Conservation (phyloP, 176 grass and related monocot species). For the Leersia perrieri region DNA sequence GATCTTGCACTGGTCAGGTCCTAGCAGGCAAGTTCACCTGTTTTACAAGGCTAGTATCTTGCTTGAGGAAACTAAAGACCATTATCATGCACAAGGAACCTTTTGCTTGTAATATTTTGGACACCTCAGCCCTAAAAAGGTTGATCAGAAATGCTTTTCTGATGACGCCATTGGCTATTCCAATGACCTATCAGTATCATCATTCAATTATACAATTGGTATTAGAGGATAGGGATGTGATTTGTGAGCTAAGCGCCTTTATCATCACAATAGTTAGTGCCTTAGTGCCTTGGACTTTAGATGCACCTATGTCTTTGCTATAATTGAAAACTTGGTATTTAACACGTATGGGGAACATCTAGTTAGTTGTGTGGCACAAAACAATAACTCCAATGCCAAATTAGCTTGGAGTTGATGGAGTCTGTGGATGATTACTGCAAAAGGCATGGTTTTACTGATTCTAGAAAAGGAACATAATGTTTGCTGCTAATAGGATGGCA, state of each 20-base stretch:
- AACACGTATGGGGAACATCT: conserved; percentile 11
- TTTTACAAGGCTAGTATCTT: conserved; percentile 45
- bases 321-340: conserved; percentile 35
- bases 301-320: conserved; percentile 38
- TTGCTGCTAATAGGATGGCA: background rate
- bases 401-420: background rate
- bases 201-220: conserved; percentile 47
- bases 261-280: conserved; percentile 24
- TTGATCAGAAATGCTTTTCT: conserved; percentile 31
- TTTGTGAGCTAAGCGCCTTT: conserved; percentile 47
- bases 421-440: background rate
- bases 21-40: conserved; percentile 38
- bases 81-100: conserved; percentile 23
- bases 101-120: conserved; percentile 22
- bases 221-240: conserved; percentile 43
- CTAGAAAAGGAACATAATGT: background rate
- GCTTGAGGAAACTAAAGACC: conserved; percentile 42
- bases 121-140: background rate
- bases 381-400: conserved; percentile 6
- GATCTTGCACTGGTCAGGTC: conserved; percentile 20
- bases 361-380: conserved; percentile 13
- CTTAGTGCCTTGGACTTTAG: conserved; percentile 42
- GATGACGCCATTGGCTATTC: conserved; percentile 31
- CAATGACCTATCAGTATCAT: conserved; percentile 30
- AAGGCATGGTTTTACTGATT: background rate